Base-by-base conservation (phyloP, 2,329 filamentous ascomycete species). In the Parascedosporium putredinis region DNA sequence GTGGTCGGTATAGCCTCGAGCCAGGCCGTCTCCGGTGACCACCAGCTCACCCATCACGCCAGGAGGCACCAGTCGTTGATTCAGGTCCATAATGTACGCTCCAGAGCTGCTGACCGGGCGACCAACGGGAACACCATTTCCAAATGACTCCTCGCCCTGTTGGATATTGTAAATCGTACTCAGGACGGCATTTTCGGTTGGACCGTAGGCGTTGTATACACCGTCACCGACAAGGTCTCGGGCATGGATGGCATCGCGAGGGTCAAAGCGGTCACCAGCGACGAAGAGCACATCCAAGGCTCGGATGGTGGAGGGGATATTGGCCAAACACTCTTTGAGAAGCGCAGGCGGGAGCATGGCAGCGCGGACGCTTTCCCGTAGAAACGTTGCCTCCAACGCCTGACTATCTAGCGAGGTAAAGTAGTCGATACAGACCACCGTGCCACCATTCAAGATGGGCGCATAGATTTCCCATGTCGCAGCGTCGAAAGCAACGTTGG, bases 381-480 rank as follows among this genome's bases (percentile, higher is more conserved):
- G 34, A 38, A 57, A 56, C 1, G 53, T 22, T 2, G 18, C 36
- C 5, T 27, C 33, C 5, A 59, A 53, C 1, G 53, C 51, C 3
- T 44, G 43, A 4, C 14, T 34, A 5, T 59, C 53, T 0, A 60
- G 24, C 0, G 48, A 38, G 3, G 53, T 52, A 18, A 51, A 34
- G 5, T 53, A 47, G 22, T 59, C 57, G 0, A 60, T 51, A 3
- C 58, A 60, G 3, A 57, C 43, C 0, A 60, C 2, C 0, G 52
- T 58, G 2, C 58, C 57, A 0, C 58, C 58, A n/a, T 55, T 56
- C 2, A 60, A 50, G 8, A 59, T 50, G 0, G 53, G 24, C 1
- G 31, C 14, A 14, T 51, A 58, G 8, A 60, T 56, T 50, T 60
- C 58, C 34, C 45, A 58, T 0, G 52, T 52, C 1, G 58, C 42